A percentile compares a stretch with the other conserved stretches of the same genome.
Conservation (phyloP, 441 rosid genomes). For the Isatis lusitanica region DNA sequence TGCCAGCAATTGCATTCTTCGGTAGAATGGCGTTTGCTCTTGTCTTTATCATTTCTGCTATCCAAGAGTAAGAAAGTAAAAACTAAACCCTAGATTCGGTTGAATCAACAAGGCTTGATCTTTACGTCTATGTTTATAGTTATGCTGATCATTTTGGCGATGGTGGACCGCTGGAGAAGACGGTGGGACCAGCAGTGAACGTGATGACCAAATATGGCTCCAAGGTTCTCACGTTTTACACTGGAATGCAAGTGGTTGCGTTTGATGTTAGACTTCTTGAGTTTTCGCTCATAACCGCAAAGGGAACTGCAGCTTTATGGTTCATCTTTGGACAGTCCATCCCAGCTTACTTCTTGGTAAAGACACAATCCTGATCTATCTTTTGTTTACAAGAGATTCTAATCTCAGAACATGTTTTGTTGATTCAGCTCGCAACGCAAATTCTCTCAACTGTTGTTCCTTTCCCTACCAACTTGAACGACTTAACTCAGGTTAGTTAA, state of each 20-base stretch:
- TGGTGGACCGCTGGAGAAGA: constrained; percentile 35
- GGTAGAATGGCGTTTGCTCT: constrained; percentile 35
- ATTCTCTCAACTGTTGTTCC: constrained; percentile 33
- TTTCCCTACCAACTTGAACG: constrained; percentile 32
- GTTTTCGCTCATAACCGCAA: constrained; percentile 30
- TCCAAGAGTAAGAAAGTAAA: constrained; percentile 32
- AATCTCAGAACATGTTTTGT: constrained; percentile 5
- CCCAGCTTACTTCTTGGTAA: constrained; percentile 40
- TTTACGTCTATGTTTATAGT: neutral
- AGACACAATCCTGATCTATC: neutral
- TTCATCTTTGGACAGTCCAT: constrained; percentile 38
- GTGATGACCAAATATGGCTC: constrained; percentile 28
- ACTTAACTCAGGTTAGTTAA: constrained; percentile 37
- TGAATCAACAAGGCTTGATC: neutral
- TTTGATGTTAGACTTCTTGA: constrained; percentile 32
- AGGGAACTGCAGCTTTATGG: constrained; percentile 35
- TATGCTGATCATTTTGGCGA: constrained; percentile 38
- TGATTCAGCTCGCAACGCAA: constrained; percentile 34
- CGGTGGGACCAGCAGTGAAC: constrained; percentile 35
- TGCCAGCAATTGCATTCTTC: constrained; percentile 37
- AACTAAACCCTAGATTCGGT: neutral
- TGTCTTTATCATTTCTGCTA: constrained; percentile 33
- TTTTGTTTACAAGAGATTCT: neutral
- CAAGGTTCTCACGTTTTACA: constrained; percentile 32
- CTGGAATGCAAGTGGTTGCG: constrained; percentile 38